Evolutionary conservation across 2,329 filamentous ascomycete genomes (phyloP).

Genomic region (Diaporthe nobilis): DNA sequence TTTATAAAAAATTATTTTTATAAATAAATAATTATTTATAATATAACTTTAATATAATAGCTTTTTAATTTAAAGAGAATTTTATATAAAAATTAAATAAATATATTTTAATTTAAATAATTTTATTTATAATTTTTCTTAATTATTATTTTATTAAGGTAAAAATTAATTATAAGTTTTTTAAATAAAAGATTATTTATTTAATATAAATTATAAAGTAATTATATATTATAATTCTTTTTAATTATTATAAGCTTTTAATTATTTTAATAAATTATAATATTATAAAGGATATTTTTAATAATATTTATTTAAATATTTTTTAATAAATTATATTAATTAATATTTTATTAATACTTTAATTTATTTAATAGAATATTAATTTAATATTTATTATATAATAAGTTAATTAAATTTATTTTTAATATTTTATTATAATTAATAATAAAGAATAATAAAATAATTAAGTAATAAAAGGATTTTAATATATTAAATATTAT

Average conservation of each 20-base stretch:
- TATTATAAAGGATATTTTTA: no score
- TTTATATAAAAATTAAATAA: not conserved
- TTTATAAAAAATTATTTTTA: not conserved
- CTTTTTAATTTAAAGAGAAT: not conserved
- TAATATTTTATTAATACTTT: not conserved
- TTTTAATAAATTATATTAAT: no score
- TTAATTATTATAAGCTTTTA: no score
- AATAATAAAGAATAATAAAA: not conserved
- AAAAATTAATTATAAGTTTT: no score
- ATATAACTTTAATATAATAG: not conserved
- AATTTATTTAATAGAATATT: not conserved
- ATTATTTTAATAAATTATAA: no score
- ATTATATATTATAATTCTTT: no score
- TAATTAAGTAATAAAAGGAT: not conserved
- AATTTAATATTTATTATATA: not conserved
- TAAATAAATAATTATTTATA: not conserved
- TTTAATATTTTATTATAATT: not conserved
- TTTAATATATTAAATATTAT: slow-evolving; percentile 1
- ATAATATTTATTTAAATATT: no score
- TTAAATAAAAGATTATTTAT: no score
- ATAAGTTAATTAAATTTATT: not conserved
- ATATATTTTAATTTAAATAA: not conserved
- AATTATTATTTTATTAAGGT: not conserved
- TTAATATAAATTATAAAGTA: no score
- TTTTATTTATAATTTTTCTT: not conserved